Evolutionary conservation across 352 stramenopile species (phyloP).

Genomic region (Pythium aphanidermatum): DNA sequence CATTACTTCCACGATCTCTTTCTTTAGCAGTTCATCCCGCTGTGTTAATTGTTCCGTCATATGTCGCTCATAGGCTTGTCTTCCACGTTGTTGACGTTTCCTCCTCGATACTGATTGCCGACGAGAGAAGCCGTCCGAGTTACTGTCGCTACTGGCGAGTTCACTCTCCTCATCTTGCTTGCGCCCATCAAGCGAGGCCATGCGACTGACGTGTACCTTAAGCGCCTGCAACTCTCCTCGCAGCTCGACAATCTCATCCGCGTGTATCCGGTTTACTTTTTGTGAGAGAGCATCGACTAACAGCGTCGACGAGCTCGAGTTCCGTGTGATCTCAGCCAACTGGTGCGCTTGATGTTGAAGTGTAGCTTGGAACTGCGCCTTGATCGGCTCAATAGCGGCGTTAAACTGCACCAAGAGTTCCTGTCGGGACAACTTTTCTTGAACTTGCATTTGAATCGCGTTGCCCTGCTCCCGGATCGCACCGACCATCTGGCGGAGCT

Average conservation of each 20-base stretch:
- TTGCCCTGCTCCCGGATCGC: constrained; percentile 67
- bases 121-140: no score
- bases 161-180: background rate
- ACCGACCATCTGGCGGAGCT: constrained; percentile 67
- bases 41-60: no score
- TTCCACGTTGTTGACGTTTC: no score
- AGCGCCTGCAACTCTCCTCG: constrained; percentile 47
- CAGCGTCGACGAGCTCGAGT: constrained; percentile 45
- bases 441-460: constrained; percentile 43
- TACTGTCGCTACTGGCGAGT: background rate
- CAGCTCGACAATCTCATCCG: constrained; percentile 44
- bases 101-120: no score
- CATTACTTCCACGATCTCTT: constrained; percentile 4
- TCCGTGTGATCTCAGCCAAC: constrained; percentile 60
- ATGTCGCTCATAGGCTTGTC: no score
- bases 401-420: constrained; percentile 82
- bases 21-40: constrained; percentile 21
- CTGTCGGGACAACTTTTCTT: constrained; percentile 69
- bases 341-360: constrained; percentile 68
- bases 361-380: constrained; percentile 67
- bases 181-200: constrained; percentile 13
- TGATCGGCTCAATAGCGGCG: constrained; percentile 70
- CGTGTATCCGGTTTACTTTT: constrained; percentile 54
- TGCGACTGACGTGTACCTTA: constrained; percentile 47
- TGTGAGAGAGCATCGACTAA: constrained; percentile 54